Percentiles rank a stretch among this genome's conserved stretches.
Evolutionary conservation across 805 yeast genomes (phyloP).

Genomic region (Torulaspora franciscae): DNA sequence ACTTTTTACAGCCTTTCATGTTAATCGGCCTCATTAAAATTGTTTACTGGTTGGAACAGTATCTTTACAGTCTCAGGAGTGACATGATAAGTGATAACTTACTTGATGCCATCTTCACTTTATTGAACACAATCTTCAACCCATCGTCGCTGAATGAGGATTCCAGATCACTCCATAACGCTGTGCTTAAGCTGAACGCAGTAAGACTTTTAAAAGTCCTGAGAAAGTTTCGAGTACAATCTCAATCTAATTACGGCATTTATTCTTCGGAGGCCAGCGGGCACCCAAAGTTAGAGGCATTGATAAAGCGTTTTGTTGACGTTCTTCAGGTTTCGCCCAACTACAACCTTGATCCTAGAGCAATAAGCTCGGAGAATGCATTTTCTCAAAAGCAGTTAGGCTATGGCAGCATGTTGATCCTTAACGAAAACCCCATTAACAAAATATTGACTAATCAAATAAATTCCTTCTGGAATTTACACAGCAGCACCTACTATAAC

Average conservation of each 20-base stretch:
- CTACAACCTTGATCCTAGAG: slow-evolving; percentile 30
- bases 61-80: slow-evolving; percentile 35
- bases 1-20: slow-evolving; percentile 76
- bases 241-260: slow-evolving; percentile 30
- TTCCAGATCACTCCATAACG: slow-evolving; percentile 41
- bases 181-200: slow-evolving; percentile 36
- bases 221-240: slow-evolving; percentile 22
- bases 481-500: slow-evolving; percentile 36
- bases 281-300: slow-evolving; percentile 24
- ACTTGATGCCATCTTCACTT: slow-evolving; percentile 35
- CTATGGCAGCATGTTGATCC: slow-evolving; percentile 24
- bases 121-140: slow-evolving; percentile 40
- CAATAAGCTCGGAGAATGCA: slow-evolving; percentile 21
- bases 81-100: slow-evolving; percentile 26
- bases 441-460: slow-evolving; percentile 34
- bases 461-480: slow-evolving; percentile 36
- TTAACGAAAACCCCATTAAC: slow-evolving; percentile 31
- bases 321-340: slow-evolving; percentile 25
- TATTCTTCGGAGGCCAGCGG: slow-evolving; percentile 33
- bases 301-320: slow-evolving; percentile 23
- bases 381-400: slow-evolving; percentile 30
- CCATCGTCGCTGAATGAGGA: slow-evolving; percentile 45
- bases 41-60: slow-evolving; percentile 45
- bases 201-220: slow-evolving; percentile 24
- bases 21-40: slow-evolving; percentile 53